Evolutionary conservation across 345 rosid species (phyloP), one percentile per base, ranked within the genome.

Genomic region (Capsella bursapastoris): DNA sequence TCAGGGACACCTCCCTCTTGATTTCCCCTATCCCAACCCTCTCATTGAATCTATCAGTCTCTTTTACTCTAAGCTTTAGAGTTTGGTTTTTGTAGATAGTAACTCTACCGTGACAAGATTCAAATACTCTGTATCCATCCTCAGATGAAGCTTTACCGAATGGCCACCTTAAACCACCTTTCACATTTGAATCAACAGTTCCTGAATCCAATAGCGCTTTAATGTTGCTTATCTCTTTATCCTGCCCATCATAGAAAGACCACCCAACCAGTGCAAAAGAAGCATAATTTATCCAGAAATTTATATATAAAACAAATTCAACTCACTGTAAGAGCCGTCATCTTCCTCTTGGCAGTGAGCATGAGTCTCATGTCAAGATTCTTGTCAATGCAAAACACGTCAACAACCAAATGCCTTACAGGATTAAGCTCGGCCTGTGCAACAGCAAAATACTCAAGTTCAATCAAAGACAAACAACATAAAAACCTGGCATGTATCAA

Each of bases 91-190:
- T 72, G 71, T 85, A 87, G 63, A 64, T 14, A 51, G 74, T 82
- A 40, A 78, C 31, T 31, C 28, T 34, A 5, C 86, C 81, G 69
- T 84, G 91, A 84, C 85, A 82, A 48, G 72, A 82, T 48, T 81
- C 91, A 56, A 83, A 31, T 9, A 85, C 77, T 16, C 41, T 60
- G 68, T 68, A 86, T 78, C 89, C 82, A 51, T 83, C 67, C 12
- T 64, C 84, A 7, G 84, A 80, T 47, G 79, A 66, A 65, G 73
- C 34, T 83, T 77, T 80, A 50, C 83, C 86, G 29, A 82, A 7
- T 6, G 86, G 83, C 96, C 95, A 89, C 77, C 85, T 84, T 69
- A 90, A 64, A 38, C 97, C 91, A 16, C 96, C 95, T 75, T 86
- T 89, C 75, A 74, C 85, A 49, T 76, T 80, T 10, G 87, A 79